Conservation (phyloP, 2,329 filamentous ascomycete genomes). For the Byssothecium circinans region DNA sequence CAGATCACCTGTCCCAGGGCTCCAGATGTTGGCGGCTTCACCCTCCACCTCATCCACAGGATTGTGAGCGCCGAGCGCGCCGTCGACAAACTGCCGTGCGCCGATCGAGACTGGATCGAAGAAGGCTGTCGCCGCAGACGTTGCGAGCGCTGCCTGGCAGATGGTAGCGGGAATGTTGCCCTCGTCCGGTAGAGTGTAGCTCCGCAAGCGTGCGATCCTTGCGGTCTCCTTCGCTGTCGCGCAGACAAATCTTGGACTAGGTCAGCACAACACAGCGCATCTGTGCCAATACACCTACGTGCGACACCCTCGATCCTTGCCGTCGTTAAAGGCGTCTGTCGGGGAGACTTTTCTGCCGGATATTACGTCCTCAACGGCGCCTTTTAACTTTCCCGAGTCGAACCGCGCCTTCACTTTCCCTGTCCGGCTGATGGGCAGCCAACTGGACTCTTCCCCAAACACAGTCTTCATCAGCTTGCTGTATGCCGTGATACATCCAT, state of each 20-base stretch:
- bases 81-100: slow-evolving; percentile 45
- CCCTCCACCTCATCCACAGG: slow-evolving; percentile 46
- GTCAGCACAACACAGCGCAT: neutral
- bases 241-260: slow-evolving; percentile 44
- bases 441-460: slow-evolving; percentile 5
- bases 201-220: slow-evolving; percentile 45
- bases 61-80: slow-evolving; percentile 45
- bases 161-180: slow-evolving; percentile 5
- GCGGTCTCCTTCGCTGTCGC: slow-evolving; percentile 45
- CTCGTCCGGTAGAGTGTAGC: slow-evolving; percentile 14
- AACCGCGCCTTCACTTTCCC: slow-evolving; percentile 15
- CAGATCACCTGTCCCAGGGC: slow-evolving; percentile 7
- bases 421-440: slow-evolving; percentile 7
- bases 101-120: slow-evolving; percentile 44
- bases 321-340: neutral
- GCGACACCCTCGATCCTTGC: neutral
- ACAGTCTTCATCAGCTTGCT: slow-evolving; percentile 8
- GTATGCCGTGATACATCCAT: slow-evolving; percentile 16
- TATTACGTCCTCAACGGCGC: slow-evolving; percentile 12
- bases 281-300: neutral
- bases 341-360: neutral
- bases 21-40: slow-evolving; percentile 27
- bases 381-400: slow-evolving; percentile 13
- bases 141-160: slow-evolving; percentile 24
- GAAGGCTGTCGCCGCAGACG: slow-evolving; percentile 33